Conservation (phyloP, 2,329 filamentous ascomycete genomes). For the Trichoderma lentiforme region DNA sequence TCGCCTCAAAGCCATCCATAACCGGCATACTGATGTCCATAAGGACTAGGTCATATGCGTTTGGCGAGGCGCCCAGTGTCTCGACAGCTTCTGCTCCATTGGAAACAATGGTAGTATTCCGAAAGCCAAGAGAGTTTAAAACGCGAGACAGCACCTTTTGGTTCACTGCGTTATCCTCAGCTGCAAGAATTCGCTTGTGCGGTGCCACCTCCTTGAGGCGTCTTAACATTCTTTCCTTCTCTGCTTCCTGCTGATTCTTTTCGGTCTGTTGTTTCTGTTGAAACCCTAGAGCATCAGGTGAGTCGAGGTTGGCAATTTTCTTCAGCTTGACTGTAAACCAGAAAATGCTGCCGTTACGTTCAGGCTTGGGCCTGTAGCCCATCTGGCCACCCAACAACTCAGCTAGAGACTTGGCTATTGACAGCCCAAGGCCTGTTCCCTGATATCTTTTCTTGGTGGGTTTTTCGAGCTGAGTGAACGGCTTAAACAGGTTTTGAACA, state of each 20-base stretch:
- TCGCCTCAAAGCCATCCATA: conserved; percentile 48
- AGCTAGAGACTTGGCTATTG: conserved; percentile 54
- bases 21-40: conserved; percentile 54
- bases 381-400: conserved; percentile 54
- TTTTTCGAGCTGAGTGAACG: conserved; percentile 54
- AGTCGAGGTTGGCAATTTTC: conserved; percentile 31
- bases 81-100: conserved; percentile 23
- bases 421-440: conserved; percentile 55
- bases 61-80: conserved; percentile 31
- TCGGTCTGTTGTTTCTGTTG: conserved; percentile 17
- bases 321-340: conserved; percentile 48
- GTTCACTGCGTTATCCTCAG: conserved; percentile 44
- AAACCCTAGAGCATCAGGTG: conserved; percentile 28
- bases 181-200: conserved; percentile 38
- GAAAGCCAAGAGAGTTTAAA: conserved; percentile 39
- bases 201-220: conserved; percentile 37
- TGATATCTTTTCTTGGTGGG: conserved; percentile 52
- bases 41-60: conserved; percentile 32
- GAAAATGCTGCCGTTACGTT: conserved; percentile 47
- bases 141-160: conserved; percentile 39
- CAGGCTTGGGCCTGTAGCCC: conserved; percentile 41
- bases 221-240: conserved; percentile 20
- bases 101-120: conserved; percentile 26
- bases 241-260: conserved; percentile 26
- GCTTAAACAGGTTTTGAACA: conserved; percentile 49